Conservation (phyloP, 148 eudicot genomes). For the Salicornia ramosissima region DNA sequence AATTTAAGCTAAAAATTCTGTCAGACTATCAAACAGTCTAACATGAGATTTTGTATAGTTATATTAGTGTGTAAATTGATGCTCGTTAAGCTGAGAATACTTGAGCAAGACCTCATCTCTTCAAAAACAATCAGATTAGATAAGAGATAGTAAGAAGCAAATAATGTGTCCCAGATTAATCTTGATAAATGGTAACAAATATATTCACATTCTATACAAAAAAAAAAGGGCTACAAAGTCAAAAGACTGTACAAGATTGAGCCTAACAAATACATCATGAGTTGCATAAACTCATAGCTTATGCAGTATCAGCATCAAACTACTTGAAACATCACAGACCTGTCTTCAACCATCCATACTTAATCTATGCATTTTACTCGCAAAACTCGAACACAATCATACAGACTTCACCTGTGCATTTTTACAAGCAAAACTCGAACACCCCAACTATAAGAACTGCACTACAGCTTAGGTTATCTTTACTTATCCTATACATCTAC, state of each 20-base stretch:
- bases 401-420: neutral
- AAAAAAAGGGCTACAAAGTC: neutral
- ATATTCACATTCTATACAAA: constrained; percentile 2
- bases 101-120: too few relatives aligned
- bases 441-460: neutral
- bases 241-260: neutral
- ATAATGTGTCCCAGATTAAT: neutral
- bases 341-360: neutral
- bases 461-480: neutral
- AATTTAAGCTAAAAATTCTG: too few relatives aligned
- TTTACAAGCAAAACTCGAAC: neutral
- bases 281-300: neutral
- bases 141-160: neutral
- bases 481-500: constrained; percentile 2
- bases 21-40: neutral
- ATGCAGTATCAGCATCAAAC: neutral
- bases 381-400: neutral
- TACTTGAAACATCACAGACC: neutral
- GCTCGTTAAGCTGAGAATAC: too few relatives aligned
- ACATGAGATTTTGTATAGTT: too few relatives aligned
- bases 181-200: neutral
- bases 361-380: neutral
- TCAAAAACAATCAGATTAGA: neutral
- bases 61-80: too few relatives aligned
- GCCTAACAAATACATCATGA: neutral